phyloP scores from a whole-genome alignment of 1,284 basidiomycete genomes.

The Psilocybe mexicana region DNA sequence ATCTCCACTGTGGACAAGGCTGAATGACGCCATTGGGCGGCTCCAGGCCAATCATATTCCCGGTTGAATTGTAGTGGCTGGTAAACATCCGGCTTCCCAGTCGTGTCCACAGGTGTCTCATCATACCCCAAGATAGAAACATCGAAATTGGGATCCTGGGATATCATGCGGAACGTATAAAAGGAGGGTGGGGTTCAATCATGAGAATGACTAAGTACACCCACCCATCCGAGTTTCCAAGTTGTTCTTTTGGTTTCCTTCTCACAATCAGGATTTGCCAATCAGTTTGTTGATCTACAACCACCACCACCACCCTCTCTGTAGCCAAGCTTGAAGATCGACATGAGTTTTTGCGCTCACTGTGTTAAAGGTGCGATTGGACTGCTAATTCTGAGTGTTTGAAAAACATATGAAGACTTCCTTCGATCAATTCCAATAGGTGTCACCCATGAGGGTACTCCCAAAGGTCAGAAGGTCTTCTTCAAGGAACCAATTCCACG shows the following conservation, averaged over 20 bases:
- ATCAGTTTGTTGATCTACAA: background rate
- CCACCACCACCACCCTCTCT: background rate
- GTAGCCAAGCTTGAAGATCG: background rate
- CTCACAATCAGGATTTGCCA: background rate
- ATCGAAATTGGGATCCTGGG: background rate
- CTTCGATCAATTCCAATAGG: constrained; percentile 2
- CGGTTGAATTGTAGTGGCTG: background rate
- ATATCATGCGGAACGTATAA: constrained; percentile 1
- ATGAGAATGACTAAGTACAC: background rate
- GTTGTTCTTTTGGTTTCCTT: background rate
- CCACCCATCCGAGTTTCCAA: background rate
- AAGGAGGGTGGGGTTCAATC: background rate
- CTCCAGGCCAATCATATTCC: too few relatives aligned
- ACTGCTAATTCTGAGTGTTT: too few relatives aligned
- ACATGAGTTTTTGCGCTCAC: constrained; percentile 8
- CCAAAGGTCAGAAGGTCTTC: constrained; percentile 7
- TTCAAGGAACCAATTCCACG: background rate
- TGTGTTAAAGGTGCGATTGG: constrained; percentile 1
- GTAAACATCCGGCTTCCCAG: background rate
- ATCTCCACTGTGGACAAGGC: background rate
- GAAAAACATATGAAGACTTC: too few relatives aligned
- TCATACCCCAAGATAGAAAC: background rate
- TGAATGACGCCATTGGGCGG: background rate
- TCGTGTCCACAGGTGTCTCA: background rate
- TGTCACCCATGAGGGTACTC: constrained; percentile 19